Evolutionary conservation across 306 rosid species (phyloP).

Genomic region (Hippophae gyantsensis): DNA sequence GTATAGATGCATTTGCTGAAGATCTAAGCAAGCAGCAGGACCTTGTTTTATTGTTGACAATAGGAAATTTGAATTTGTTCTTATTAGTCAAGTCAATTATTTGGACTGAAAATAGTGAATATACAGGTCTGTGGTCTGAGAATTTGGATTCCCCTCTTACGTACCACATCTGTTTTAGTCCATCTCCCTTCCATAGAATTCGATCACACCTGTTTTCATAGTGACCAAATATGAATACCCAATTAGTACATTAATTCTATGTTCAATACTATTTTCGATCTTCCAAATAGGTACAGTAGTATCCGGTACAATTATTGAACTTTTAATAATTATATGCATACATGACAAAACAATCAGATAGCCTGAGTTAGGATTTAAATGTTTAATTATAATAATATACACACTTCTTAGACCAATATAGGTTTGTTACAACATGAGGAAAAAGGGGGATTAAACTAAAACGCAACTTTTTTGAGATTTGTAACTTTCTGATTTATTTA

Average conservation of each 20-base stretch:
- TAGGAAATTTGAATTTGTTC: background rate
- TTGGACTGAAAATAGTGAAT: constrained; percentile 48
- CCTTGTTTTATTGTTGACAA: background rate
- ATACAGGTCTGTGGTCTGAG: constrained; percentile 94
- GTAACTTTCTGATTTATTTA: background rate
- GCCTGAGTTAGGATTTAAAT: too few relatives aligned
- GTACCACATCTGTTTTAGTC: constrained; percentile 61
- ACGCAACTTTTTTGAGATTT: constrained; percentile 7
- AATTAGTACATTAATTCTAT: background rate
- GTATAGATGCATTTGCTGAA: constrained; percentile 24
- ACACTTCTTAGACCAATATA: too few relatives aligned
- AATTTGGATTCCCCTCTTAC: constrained; percentile 78
- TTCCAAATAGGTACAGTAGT: too few relatives aligned
- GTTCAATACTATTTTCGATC: too few relatives aligned
- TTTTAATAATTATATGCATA: too few relatives aligned
- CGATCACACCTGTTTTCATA: constrained; percentile 65
- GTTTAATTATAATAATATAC: too few relatives aligned
- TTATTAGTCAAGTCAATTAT: constrained; percentile 34
- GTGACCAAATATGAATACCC: background rate
- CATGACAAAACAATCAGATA: too few relatives aligned
- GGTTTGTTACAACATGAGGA: background rate
- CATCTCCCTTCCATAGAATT: constrained; percentile 88
- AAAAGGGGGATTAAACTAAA: background rate
- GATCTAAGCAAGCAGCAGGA: constrained; percentile 23
- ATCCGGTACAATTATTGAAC: too few relatives aligned